Conservation (phyloP, 345 rosid species). For the Trapa bicornis region DNA sequence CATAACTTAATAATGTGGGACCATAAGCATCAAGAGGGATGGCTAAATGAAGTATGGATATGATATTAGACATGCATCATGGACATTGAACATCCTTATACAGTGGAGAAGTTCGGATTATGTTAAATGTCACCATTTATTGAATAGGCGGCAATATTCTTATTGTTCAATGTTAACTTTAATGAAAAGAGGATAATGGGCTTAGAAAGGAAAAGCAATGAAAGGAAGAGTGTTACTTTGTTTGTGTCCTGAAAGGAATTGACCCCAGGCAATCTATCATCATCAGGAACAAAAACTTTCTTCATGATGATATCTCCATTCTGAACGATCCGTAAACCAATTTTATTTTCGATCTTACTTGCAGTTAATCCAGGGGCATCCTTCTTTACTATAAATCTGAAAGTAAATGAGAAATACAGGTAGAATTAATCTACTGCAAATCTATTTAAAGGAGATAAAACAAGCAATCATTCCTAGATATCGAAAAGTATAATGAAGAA, state of each 20-base stretch:
- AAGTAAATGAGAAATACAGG: slow-evolving; percentile 14
- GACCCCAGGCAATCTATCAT: slow-evolving; percentile 75
- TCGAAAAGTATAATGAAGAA: background rate
- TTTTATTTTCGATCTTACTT: slow-evolving; percentile 83
- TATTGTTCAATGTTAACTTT: background rate
- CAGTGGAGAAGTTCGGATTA: background rate
- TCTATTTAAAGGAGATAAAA: background rate
- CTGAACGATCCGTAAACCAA: slow-evolving; percentile 88
- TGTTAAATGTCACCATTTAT: background rate
- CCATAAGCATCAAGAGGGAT: background rate
- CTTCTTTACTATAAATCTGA: slow-evolving; percentile 77
- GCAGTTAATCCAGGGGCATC: slow-evolving; percentile 78
- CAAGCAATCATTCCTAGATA: background rate
- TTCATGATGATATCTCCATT: slow-evolving; percentile 82
- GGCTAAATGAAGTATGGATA: background rate
- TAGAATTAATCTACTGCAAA: background rate
- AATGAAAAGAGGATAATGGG: background rate
- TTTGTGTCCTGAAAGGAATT: slow-evolving; percentile 82
- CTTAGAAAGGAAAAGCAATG: background rate
- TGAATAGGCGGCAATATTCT: background rate
- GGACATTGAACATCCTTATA: background rate
- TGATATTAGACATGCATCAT: background rate
- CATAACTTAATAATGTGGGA: background rate
- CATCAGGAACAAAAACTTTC: slow-evolving; percentile 77
- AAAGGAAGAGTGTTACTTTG: slow-evolving; percentile 40